These are phyloP conservation scores for Leucogyrophana mollusca DNA, from an alignment of 768 basidiomycete species.

Conservation along the genomic window DNA sequence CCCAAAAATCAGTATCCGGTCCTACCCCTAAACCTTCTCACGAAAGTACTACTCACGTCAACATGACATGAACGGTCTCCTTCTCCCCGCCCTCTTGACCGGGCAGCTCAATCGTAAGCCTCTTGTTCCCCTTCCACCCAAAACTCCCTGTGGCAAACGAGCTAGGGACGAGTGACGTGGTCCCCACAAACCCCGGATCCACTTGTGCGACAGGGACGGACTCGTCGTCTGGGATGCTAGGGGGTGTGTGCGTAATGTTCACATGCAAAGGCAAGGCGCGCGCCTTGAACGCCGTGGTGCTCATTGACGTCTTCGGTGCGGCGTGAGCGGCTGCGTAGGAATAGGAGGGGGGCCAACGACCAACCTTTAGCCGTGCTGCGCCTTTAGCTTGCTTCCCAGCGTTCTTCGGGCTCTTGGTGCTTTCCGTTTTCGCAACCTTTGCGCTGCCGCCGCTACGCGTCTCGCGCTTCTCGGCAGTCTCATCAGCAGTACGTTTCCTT, in stretches of 20 bases:
- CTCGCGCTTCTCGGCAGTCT: conserved; percentile 27
- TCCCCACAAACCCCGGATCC: conserved; percentile 64
- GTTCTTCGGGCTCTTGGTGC: conserved; percentile 27
- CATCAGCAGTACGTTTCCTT: conserved; percentile 47
- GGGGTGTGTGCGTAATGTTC: conserved; percentile 65
- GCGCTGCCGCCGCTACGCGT: conserved; percentile 44
- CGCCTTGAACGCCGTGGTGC: conserved; percentile 55
- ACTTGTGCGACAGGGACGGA: conserved; percentile 30
- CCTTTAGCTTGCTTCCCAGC: conserved; percentile 38
- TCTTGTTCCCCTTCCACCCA: conserved; percentile 81
- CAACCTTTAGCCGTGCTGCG: conserved; percentile 46
- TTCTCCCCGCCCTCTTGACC: conserved; percentile 47
- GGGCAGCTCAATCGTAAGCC: conserved; percentile 62
- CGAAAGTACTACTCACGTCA: conserved; percentile 54
- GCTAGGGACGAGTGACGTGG: conserved; percentile 52
- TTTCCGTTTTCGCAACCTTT: conserved; percentile 50
- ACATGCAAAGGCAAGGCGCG: conserved; percentile 70
- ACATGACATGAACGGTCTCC: conserved; percentile 70
- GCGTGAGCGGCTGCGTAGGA: conserved; percentile 2
- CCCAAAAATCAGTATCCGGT: neutral
- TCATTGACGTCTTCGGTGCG: conserved; percentile 38
- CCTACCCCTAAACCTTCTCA: neutral
- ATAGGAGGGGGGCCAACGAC: conserved; percentile 8
- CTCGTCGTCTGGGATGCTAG: conserved; percentile 33
- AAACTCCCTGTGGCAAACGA: conserved; percentile 75